Conservation (phyloP, 441 rosid genomes). For the Raphanus hybrid region DNA sequence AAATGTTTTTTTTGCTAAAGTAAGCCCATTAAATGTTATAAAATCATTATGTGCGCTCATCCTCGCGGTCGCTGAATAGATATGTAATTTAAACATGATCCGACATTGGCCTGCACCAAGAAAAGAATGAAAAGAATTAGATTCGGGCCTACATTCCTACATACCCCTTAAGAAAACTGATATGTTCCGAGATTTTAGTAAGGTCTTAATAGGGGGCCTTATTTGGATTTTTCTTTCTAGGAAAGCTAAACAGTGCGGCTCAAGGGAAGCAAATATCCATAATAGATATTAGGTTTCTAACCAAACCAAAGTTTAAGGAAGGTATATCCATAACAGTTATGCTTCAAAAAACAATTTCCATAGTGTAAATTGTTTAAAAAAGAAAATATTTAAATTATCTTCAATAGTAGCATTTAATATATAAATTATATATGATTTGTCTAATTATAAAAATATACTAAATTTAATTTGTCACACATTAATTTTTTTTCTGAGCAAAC, state of each 20-base stretch:
- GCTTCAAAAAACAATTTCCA: not conserved
- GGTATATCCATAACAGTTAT: not conserved
- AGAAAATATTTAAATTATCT: too few species aligned
- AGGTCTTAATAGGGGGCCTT: not conserved
- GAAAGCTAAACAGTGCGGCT: not conserved
- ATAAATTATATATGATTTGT: too few species aligned
- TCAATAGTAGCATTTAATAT: too few species aligned
- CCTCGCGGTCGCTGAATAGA: not conserved
- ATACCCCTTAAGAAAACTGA: too few species aligned
- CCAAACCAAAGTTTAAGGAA: not conserved
- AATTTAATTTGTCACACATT: too few species aligned
- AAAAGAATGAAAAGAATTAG: too few species aligned
- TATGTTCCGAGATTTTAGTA: too few species aligned
- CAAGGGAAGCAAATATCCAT: not conserved
- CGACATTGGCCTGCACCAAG: not conserved
- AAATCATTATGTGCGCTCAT: constrained; percentile 1
- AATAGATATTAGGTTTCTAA: not conserved
- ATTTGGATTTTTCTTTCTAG: not conserved
- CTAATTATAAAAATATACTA: too few species aligned
- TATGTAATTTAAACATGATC: not conserved
- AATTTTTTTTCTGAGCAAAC: too few species aligned
- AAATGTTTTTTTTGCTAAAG: too few species aligned
- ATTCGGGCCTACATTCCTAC: too few species aligned
- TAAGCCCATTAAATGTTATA: not conserved
- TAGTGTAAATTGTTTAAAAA: too few species aligned